Percentiles rank a stretch among this genome's conserved stretches.
phyloP scores from a whole-genome alignment of 495 filamentous ascomycete genomes.

The Recurvomyces mirabilis region DNA sequence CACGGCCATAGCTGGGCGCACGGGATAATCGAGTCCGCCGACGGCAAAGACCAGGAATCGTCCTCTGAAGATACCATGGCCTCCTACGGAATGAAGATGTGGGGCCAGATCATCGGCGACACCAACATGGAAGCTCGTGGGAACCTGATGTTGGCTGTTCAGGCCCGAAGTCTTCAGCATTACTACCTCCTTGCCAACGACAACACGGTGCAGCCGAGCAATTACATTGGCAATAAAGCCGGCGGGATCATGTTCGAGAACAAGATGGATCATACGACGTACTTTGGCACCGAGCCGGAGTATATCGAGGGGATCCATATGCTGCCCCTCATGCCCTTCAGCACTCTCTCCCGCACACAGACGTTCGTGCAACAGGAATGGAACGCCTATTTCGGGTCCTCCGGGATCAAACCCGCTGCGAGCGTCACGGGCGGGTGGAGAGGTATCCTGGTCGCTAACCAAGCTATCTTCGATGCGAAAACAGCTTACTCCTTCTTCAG shows the following conservation, averaged over 20 bases:
- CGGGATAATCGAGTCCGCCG: slow-evolving; percentile 79
- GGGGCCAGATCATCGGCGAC: slow-evolving; percentile 68
- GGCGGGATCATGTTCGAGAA: slow-evolving; percentile 95
- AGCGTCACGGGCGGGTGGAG: slow-evolving; percentile 14
- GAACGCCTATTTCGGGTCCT: slow-evolving; percentile 50
- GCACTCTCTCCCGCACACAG: slow-evolving; percentile 52
- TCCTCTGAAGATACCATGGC: slow-evolving; percentile 83
- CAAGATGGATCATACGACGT: slow-evolving; percentile 90
- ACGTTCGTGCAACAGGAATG: slow-evolving; percentile 78
- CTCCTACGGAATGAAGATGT: slow-evolving; percentile 80
- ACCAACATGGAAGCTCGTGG: slow-evolving; percentile 73
- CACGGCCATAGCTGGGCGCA: slow-evolving; percentile 95
- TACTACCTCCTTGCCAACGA: slow-evolving; percentile 68
- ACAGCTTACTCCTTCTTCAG: slow-evolving; percentile 66
- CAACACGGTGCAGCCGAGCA: slow-evolving; percentile 64
- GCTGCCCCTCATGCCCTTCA: slow-evolving; percentile 71
- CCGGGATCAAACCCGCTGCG: slow-evolving; percentile 6
- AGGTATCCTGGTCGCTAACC: slow-evolving; percentile 75
- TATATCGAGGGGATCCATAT: slow-evolving; percentile 95
- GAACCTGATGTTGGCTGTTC: slow-evolving; percentile 72
- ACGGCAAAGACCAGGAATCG: slow-evolving; percentile 89
- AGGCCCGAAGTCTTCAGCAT: slow-evolving; percentile 54
- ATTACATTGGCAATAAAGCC: slow-evolving; percentile 76
- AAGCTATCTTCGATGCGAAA: slow-evolving; percentile 63
- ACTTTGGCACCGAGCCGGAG: slow-evolving; percentile 72